These are phyloP conservation scores for Penicillium cataractarum DNA, from an alignment of 495 filamentous ascomycete species.

Conservation along the genomic window DNA sequence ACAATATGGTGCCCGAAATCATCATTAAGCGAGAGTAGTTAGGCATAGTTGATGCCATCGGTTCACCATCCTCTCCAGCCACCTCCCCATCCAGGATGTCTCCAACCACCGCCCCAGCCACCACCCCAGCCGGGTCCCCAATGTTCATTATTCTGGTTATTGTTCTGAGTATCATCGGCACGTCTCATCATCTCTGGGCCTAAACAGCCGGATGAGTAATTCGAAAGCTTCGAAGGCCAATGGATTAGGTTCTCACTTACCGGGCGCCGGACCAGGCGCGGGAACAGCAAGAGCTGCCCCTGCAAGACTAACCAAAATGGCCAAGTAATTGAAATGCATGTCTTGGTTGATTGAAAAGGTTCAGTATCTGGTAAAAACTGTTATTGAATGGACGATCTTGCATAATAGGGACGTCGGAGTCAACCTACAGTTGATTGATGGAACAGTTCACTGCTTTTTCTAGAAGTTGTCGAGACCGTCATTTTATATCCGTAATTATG, in stretches of 20 bases:
- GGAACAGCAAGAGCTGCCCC: conserved; percentile 3
- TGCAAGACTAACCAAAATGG: background rate
- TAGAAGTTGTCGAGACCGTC: no score
- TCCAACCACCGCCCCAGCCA: background rate
- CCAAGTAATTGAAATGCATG: conserved; percentile 4
- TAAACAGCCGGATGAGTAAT: background rate
- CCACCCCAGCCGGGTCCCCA: conserved; percentile 6
- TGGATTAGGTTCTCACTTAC: background rate
- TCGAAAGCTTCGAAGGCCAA: background rate
- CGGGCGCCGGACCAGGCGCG: background rate
- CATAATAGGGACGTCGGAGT: no score
- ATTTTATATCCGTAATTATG: background rate
- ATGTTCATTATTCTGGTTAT: conserved; percentile 2
- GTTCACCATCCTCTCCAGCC: conserved; percentile 5
- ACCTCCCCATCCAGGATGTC: conserved; percentile 5
- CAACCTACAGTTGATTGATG: background rate
- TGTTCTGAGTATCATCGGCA: conserved; percentile 3
- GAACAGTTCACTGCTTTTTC: background rate
- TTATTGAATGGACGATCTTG: no score
- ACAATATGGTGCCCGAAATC: no score
- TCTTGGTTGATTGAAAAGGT: background rate
- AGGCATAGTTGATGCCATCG: background rate
- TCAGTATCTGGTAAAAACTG: no score
- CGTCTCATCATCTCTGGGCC: conserved; percentile 4
- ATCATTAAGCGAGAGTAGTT: background rate